Evolutionary conservation across 148 eudicot species (phyloP), one percentile per base, ranked within the genome.

Genomic region (Heliamphora exappendiculata): DNA sequence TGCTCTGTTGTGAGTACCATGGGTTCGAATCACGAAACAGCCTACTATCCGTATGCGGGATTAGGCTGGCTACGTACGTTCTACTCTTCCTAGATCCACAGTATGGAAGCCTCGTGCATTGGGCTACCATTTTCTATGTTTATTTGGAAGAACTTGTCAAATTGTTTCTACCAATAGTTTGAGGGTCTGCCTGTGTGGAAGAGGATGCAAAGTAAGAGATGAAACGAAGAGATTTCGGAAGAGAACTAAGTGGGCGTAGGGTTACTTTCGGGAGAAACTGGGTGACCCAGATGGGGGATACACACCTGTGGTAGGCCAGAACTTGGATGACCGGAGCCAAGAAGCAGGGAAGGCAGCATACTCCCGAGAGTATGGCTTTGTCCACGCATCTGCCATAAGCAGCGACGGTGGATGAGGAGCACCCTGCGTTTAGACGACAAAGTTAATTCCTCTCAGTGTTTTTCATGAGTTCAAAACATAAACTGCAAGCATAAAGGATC

Each of bases 331-430:
- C 37, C 91, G 89, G 57, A 94, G 89, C 98, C 98, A 94, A 65
- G 90, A 26, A 74, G 96, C 97, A 73, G 98, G 98, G 92, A 78
- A 94, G 53, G 98, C 98, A 60, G 98, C 98, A 76, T 90, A 90
- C 41, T 94, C 98, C 79, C 98, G 91, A n/a, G 97, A 74, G 82
- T 94, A 94, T 59, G 98, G 98, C 74, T 91, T 92, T 73, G 82
- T 85, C 98, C 98, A 94, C 45, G 88, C 72, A 83, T 94, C 97
- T 31, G 98, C 97, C 97, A 94, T 92, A 71, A 94, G 98, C 81
- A 94, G 29, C 64, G 93, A 86, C 26, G 94, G 94, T 19, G 98
- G 96, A 81, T 94, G 98, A 72, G 98, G 98, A 83, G 97, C 98
- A 75, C 98, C 91, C 98, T 91, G 85, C 83, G 87, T 62, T 78